Conservation (phyloP, 352 stramenopile genomes). For the Pythium utonaiense region DNA sequence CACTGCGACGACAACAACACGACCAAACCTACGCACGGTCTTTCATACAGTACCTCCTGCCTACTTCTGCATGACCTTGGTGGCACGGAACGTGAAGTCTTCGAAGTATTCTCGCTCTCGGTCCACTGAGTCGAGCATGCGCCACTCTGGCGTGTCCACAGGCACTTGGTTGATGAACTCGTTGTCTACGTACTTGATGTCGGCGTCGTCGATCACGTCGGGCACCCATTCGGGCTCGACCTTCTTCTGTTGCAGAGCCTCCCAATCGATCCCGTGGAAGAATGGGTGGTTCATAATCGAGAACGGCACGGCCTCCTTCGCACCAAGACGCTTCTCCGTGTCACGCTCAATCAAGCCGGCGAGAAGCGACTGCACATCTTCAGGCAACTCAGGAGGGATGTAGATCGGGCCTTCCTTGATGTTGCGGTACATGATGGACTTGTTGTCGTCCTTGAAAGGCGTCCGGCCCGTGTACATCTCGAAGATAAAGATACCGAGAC, state of each 20-base stretch:
- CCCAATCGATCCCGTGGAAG: conserved; percentile 87
- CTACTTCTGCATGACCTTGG: conserved; percentile 72
- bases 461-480: conserved; percentile 89
- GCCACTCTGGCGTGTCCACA: conserved; percentile 85
- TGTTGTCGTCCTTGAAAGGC: conserved; percentile 92
- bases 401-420: conserved; percentile 84
- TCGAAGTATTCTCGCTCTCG: conserved; percentile 81
- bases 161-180: conserved; percentile 86
- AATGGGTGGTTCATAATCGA: conserved; percentile 88
- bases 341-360: conserved; percentile 78
- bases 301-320: conserved; percentile 74
- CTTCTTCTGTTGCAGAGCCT: conserved; percentile 77
- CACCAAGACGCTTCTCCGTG: conserved; percentile 63
- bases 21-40: conserved; percentile 13
- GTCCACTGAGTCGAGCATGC: conserved; percentile 87
- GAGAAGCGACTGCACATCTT: conserved; percentile 72
- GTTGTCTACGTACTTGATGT: conserved; percentile 87
- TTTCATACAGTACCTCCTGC: background rate
- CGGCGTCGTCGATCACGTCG: conserved; percentile 76
- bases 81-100: conserved; percentile 82
- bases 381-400: conserved; percentile 69
- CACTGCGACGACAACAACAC: conserved; percentile 16
- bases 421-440: conserved; percentile 90
- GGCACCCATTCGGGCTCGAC: conserved; percentile 77
- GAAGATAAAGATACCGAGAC: conserved; percentile 87